Evolutionary conservation across 2,329 filamentous ascomycete species (phyloP).

Genomic region (Orbilia javanica): DNA sequence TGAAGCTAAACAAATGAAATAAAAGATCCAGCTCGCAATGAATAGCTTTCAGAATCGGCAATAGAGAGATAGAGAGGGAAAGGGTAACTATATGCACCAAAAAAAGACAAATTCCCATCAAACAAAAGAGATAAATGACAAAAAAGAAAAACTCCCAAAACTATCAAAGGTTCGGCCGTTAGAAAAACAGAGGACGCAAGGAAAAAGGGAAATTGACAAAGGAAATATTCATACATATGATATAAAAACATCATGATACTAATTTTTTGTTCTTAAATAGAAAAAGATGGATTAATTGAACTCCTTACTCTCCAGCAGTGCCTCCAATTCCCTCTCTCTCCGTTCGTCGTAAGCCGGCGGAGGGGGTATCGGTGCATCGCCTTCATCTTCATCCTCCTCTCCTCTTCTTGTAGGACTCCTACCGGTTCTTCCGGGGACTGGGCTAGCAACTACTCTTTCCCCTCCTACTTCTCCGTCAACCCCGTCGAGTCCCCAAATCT

Average conservation of each 20-base stretch:
- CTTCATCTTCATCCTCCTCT: constrained; percentile 17
- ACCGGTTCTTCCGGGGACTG: constrained; percentile 1
- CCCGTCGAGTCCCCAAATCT: constrained; percentile 48
- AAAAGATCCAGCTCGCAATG: constrained; percentile 22
- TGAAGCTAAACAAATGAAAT: neutral
- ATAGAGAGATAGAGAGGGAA: neutral
- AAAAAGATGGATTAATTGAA: constrained; percentile 9
- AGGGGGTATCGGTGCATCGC: constrained; percentile 22
- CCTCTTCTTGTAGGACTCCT: constrained; percentile 8
- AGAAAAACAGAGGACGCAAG: neutral
- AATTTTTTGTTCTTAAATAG: neutral
- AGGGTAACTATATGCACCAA: neutral
- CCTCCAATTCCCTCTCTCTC: constrained; percentile 13
- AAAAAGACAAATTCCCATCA: neutral
- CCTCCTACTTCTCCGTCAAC: constrained; percentile 54
- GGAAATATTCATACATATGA: constrained; percentile 5
- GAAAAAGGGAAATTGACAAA: neutral
- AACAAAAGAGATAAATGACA: neutral
- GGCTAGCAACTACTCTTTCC: constrained; percentile 43
- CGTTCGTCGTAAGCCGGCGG: constrained; percentile 52
- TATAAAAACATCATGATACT: neutral
- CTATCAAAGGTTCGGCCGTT: constrained; percentile 5
- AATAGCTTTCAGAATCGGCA: neutral
- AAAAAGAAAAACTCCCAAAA: constrained; percentile 12
- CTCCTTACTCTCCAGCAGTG: constrained; percentile 52